A percentile compares a stretch with the other conserved stretches of the same genome.
Conservation (phyloP, 495 filamentous ascomycete species). For the Podospora comata region DNA sequence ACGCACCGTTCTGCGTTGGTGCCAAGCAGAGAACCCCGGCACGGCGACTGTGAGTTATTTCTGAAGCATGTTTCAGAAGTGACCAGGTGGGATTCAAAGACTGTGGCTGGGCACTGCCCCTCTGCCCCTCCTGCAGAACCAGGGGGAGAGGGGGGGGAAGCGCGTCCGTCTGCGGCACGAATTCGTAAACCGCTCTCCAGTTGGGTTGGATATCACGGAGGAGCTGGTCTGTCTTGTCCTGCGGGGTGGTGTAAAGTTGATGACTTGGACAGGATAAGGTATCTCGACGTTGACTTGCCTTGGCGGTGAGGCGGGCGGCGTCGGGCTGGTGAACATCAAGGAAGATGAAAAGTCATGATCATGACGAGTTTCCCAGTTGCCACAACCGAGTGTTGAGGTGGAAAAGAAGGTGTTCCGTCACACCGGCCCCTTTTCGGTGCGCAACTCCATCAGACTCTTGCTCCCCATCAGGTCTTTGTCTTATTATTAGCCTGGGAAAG, state of each 20-base stretch:
- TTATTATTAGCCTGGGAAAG: not conserved
- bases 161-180: conserved; percentile 19
- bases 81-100: conserved; percentile 24
- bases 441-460: not conserved
- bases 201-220: not conserved
- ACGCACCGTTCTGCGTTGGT: conserved; percentile 7
- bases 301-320: not conserved
- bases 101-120: conserved; percentile 30
- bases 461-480: not conserved
- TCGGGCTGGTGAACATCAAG: not conserved
- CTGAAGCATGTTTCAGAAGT: conserved; percentile 37
- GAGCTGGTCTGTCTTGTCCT: not conserved
- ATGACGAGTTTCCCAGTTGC: conserved; percentile 1
- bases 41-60: conserved; percentile 26
- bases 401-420: conserved; percentile 8
- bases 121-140: conserved; percentile 18
- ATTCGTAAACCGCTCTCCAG: conserved; percentile 5
- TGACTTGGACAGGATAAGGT: not conserved
- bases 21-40: conserved; percentile 16
- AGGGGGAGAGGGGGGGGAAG: conserved; percentile 16
- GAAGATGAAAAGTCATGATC: not conserved
- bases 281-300: not conserved
- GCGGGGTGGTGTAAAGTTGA: not conserved
- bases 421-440: conserved; percentile 7
- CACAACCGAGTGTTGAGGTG: conserved; percentile 5